Evolutionary conservation across 2,329 filamentous ascomycete species (phyloP), one percentile per base, ranked within the genome.

Genomic region (Dryadomyces quercus-mongolicae): DNA sequence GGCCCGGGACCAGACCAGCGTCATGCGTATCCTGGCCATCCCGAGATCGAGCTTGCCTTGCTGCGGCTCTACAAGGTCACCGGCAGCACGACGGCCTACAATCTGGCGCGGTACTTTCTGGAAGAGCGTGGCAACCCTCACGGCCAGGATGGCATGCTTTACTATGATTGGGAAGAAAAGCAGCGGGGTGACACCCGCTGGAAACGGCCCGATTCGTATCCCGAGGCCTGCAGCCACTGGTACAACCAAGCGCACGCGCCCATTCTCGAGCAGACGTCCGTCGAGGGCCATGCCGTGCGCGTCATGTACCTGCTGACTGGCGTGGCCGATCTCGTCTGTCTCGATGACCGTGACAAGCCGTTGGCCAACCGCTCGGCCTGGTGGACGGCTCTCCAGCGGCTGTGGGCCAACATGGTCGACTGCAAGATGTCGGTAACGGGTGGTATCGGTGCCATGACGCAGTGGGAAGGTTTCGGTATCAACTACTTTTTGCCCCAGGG

Each of bases 361-460:
- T 20, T 18, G 25, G 22, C 62, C 16, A 58, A 62, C 50, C 60
- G 65, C 22, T 25, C 18, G 18, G 21, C 44, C 9, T 72, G 71
- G 60, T 56, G 66, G 16, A 61, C 63, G 0, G 68, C 77, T 1
- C 60, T 82, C 0, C 62, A 67, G 22, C 66, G 72, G 8, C 65
- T 83, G 4, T 84, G 80, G 80, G 62, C 71, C 36, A 81, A 82
- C 58, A 82, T 82, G 77, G 72, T 80, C 0, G 68, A 77, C 44
- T 72, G 72, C 54, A 84, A 82, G 61, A 80, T 83, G 74, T 84
- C 81, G 55, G 61, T 81, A 16, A 84, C 81, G 0, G 81, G 80
- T 1, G 80, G 79, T 1, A 75, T 84, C 51, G 81, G 81, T 1
- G 74, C 70, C 1, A 71, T 79, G 44, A 70, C 74, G 58, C 75